Percentiles rank a stretch among this genome's conserved stretches.
These are phyloP conservation scores for Castanopsis chinensis DNA, from an alignment of 306 rosid species.

Conservation along the genomic window DNA sequence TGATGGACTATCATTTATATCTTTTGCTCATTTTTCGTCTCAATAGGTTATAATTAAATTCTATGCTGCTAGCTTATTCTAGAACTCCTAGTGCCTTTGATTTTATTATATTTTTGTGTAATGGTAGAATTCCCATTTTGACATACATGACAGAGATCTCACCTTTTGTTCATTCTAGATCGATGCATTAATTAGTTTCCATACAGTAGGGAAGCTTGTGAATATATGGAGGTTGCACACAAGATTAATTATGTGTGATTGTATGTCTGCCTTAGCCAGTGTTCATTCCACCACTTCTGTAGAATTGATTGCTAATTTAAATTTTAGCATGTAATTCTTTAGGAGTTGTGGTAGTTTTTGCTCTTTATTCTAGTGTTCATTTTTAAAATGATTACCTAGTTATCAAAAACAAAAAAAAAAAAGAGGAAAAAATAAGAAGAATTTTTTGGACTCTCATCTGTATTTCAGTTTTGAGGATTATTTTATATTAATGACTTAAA, in stretches of 20 bases:
- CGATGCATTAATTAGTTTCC: no score
- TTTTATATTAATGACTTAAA: neutral
- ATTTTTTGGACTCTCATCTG: neutral
- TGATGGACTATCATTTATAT: neutral
- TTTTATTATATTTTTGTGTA: neutral
- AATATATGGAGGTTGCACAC: neutral
- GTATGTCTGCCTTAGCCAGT: no score
- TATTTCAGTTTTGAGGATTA: neutral
- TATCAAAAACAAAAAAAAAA: no score
- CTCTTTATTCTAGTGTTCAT: no score
- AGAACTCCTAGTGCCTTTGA: neutral
- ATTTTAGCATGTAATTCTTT: no score
- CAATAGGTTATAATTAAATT: neutral
- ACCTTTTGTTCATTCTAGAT: no score
- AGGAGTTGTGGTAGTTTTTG: no score
- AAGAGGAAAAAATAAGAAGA: no score
- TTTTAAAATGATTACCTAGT: no score
- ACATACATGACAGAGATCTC: neutral
- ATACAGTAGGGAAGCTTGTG: neutral
- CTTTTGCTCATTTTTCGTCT: neutral
- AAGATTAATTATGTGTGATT: neutral
- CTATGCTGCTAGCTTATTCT: neutral
- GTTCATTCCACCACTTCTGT: no score
- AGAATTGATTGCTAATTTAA: no score
- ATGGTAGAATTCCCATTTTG: neutral